Evolutionary conservation across 192 early-diverging fungal species (phyloP).

Genomic region (Backusella luteola): DNA sequence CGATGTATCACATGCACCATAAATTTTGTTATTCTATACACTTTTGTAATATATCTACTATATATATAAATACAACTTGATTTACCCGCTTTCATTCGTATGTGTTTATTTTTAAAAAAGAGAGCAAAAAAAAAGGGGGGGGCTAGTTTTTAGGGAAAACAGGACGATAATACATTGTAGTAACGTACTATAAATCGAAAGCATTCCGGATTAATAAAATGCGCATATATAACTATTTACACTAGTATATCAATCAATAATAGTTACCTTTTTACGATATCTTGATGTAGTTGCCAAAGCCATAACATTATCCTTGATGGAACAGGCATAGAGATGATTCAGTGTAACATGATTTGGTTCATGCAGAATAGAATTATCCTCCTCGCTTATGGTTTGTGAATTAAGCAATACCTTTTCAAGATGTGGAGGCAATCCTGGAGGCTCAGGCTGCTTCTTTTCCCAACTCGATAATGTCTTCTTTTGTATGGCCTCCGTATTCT

Average conservation of each 20-base stretch:
- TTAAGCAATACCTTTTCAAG: slow-evolving; percentile 92
- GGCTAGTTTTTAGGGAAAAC: slow-evolving; percentile 18
- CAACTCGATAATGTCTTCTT: background rate
- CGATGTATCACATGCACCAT: background rate
- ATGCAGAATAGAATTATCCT: slow-evolving; percentile 80
- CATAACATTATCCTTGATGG: slow-evolving; percentile 95
- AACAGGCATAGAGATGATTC: slow-evolving; percentile 96
- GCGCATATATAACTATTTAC: background rate
- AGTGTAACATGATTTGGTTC: slow-evolving; percentile 92
- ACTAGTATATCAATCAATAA: background rate
- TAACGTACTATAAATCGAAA: slow-evolving; percentile 34
- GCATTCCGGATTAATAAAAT: too few species aligned
- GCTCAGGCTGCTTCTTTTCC: slow-evolving; percentile 46
- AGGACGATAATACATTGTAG: slow-evolving; percentile 45
- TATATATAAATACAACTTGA: background rate
- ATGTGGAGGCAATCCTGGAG: slow-evolving; percentile 89
- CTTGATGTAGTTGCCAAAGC: slow-evolving; percentile 87
- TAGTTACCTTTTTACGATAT: slow-evolving; percentile 84
- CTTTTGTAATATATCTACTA: background rate
- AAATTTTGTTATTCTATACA: background rate
- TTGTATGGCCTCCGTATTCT: background rate
- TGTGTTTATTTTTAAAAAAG: background rate
- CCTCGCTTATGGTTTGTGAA: slow-evolving; percentile 57
- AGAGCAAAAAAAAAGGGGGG: background rate
- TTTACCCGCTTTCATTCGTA: background rate